These are phyloP conservation scores for Deakozyma indianensis DNA, from an alignment of 805 yeast genomes.

Conservation along the genomic window DNA sequence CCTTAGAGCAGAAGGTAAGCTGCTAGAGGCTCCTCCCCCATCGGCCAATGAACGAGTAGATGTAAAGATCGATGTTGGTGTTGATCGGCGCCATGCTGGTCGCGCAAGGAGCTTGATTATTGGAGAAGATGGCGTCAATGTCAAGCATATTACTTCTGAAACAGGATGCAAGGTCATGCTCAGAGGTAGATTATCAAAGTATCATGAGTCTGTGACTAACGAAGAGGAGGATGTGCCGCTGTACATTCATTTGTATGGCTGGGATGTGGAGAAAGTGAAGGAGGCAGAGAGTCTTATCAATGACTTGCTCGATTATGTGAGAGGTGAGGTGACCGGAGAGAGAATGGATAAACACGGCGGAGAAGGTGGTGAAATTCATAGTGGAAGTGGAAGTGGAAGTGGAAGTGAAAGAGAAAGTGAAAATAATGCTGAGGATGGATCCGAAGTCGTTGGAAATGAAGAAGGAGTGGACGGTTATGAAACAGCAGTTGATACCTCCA, in stretches of 20 bases:
- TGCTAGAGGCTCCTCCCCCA: slow-evolving; percentile 3
- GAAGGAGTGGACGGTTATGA: not conserved
- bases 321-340: not conserved
- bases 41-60: not conserved
- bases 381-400: not conserved
- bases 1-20: slow-evolving; percentile 11
- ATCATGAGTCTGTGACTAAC: not conserved
- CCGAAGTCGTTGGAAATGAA: not conserved
- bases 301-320: not conserved
- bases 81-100: slow-evolving; percentile 9
- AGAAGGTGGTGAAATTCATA: too few relatives aligned
- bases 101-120: slow-evolving; percentile 12
- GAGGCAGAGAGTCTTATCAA: not conserved
- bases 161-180: slow-evolving; percentile 21
- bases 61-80: slow-evolving; percentile 13
- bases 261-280: not conserved
- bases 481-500: too few relatives aligned
- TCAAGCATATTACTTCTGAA: slow-evolving; percentile 21
- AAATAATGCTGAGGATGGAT: not conserved
- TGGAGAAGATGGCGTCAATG: slow-evolving; percentile 22
- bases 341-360: too few relatives aligned
- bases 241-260: not conserved
- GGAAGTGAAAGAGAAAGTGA: not conserved
- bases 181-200: slow-evolving; percentile 20
- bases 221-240: not conserved